phyloP scores from a whole-genome alignment of 192 early-diverging fungal genomes.

The Tieghemiomyces parasiticus region DNA sequence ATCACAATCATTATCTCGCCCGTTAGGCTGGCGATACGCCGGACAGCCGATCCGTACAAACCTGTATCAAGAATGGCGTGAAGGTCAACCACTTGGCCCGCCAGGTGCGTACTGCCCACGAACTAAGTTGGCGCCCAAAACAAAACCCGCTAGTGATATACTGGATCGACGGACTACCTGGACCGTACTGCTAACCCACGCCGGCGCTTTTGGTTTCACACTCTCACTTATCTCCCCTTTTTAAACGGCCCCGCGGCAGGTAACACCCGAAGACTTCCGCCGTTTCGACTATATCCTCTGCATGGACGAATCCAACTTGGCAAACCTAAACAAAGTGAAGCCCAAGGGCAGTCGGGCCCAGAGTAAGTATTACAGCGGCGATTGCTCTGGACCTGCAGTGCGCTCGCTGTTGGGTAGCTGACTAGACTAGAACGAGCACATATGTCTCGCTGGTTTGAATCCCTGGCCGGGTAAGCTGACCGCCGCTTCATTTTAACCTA shows the following conservation, averaged over 20 bases:
- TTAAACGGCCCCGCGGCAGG: too few relatives aligned
- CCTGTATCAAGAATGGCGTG: conserved; percentile 54
- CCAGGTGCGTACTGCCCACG: conserved; percentile 35
- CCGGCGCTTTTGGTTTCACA: too few relatives aligned
- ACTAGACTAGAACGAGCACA: not conserved
- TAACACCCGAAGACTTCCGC: conserved; percentile 51
- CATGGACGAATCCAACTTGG: conserved; percentile 76
- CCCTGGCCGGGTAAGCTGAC: not conserved
- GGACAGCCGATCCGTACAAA: conserved; percentile 47
- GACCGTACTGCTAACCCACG: too few relatives aligned
- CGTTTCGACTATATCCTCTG: conserved; percentile 77
- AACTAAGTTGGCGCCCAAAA: too few relatives aligned
- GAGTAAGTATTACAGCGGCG: not conserved
- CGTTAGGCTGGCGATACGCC: conserved; percentile 43
- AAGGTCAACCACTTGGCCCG: conserved; percentile 60
- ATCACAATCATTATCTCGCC: too few relatives aligned
- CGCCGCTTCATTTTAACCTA: not conserved
- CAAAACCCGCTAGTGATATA: too few relatives aligned
- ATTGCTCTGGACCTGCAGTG: not conserved
- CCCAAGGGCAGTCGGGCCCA: conserved; percentile 22
- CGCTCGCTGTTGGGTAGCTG: not conserved
- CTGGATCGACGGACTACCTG: too few relatives aligned
- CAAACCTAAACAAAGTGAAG: conserved; percentile 32
- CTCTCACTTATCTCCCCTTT: too few relatives aligned
- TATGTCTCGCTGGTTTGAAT: not conserved